A percentile compares a stretch with the other conserved stretches of the same genome.
Evolutionary conservation across 148 eudicot species (phyloP).

Genomic region (Nepenthes gracilis): DNA sequence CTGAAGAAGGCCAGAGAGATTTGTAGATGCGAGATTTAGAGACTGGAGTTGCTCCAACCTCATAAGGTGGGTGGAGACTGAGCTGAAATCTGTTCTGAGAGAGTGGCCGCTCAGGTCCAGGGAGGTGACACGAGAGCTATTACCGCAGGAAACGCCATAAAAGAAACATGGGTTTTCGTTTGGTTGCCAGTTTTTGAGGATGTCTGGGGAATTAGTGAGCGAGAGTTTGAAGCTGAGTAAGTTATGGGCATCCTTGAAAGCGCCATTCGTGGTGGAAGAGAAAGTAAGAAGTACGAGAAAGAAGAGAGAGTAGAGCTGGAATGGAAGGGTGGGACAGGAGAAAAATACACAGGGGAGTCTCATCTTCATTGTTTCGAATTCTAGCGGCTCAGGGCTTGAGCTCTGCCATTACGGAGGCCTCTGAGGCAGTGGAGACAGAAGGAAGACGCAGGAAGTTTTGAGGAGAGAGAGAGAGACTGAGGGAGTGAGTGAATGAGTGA

Average conservation of each 20-base stretch:
- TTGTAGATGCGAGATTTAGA: slow-evolving; percentile 28
- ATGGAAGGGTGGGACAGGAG: background rate
- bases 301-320: background rate
- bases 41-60: slow-evolving; percentile 26
- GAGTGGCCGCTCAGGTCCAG: slow-evolving; percentile 32
- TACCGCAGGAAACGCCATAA: slow-evolving; percentile 53
- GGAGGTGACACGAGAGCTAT: slow-evolving; percentile 31
- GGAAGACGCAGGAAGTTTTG: background rate
- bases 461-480: slow-evolving; percentile 5
- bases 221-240: slow-evolving; percentile 61
- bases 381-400: slow-evolving; percentile 6
- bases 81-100: slow-evolving; percentile 29
- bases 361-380: slow-evolving; percentile 2
- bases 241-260: slow-evolving; percentile 27
- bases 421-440: slow-evolving; percentile 5
- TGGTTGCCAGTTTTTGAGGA: slow-evolving; percentile 42
- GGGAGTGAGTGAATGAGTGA: background rate
- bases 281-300: background rate
- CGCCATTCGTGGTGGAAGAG: slow-evolving; percentile 2
- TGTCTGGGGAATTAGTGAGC: slow-evolving; percentile 34
- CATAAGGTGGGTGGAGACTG: slow-evolving; percentile 28
- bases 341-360: background rate
- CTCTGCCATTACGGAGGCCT: slow-evolving; percentile 13
- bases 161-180: slow-evolving; percentile 42
- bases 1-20: slow-evolving; percentile 41